Evolutionary conservation across 495 filamentous ascomycete species (phyloP), one percentile per base, ranked within the genome.

Genomic region (Ascodesmis nigricans): DNA sequence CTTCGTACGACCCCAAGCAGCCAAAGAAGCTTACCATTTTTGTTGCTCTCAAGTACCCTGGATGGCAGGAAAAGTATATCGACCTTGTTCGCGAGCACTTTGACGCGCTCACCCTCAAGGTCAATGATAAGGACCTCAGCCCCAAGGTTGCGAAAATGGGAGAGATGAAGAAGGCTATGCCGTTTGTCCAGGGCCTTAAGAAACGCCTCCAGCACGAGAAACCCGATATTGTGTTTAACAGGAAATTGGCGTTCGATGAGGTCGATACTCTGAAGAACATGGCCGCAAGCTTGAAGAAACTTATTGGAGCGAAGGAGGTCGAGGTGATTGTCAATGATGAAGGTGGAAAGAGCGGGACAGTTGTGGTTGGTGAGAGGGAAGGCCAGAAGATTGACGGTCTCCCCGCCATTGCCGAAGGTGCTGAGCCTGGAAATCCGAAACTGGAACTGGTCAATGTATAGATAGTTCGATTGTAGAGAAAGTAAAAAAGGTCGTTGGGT

Each of bases 141-240:
- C 65, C 65, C 32, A 66, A 71, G 46, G 65, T 84, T 14, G 66
- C 64, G 45, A 82, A 82, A 58, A 66, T 87, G 48, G 64, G 67
- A 18, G 84, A 93, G 57, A 78, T 76, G 66, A 97, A 97, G 68
- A 80, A 84, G 56, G 84, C 79, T 17, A 95, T 95, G 87, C 90
- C 90, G 3, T 97, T 93, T 48, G 71, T 95, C 3, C 81, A 95
- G 55, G 56, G 49, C 1, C 57, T 97, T 31, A 93, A 92, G 73
- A 73, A 67, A 46, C 65, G 78, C 13, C 63, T 97, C 16, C 65
- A 70, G 50, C 55, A 62, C 21, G 67, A 69, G 49, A 38, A 53
- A 5, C 58, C 65, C 5, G 58, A 67, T 13, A 59, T 50, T 5
- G 81, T 93, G 26, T 74, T 93, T 45, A 67, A 80, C 14, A 59